Conservation (phyloP, 345 rosid genomes). For the Noccaea bulbosa region DNA sequence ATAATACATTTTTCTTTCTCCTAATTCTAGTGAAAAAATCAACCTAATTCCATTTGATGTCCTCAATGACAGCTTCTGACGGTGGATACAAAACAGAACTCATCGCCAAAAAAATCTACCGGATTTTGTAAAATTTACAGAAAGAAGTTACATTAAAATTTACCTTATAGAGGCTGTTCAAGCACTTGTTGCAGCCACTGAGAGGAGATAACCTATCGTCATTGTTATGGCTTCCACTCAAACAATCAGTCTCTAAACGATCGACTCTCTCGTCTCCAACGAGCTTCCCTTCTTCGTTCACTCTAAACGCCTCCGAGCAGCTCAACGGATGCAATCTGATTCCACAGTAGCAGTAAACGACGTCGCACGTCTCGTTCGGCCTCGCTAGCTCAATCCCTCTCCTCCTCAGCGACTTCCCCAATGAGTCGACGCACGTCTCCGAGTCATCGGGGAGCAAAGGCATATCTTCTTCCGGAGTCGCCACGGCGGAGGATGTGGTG, state of each 20-base stretch:
- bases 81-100: neutral
- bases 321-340: constrained; percentile 77
- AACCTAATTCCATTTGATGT: constrained; percentile 1
- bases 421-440: constrained; percentile 84
- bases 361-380: constrained; percentile 86
- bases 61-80: too few species aligned
- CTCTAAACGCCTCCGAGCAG: constrained; percentile 70
- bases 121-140: neutral
- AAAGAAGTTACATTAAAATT: neutral
- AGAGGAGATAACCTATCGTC: constrained; percentile 64
- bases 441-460: constrained; percentile 94
- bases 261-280: constrained; percentile 65
- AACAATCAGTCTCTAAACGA: constrained; percentile 73
- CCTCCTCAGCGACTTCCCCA: constrained; percentile 67
- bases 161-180: constrained; percentile 65
- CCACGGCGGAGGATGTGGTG: constrained; percentile 23
- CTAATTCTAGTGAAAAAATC: neutral
- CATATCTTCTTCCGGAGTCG: constrained; percentile 55
- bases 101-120: neutral
- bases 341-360: constrained; percentile 87
- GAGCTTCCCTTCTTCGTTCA: constrained; percentile 57
- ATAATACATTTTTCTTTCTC: neutral
- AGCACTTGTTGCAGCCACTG: constrained; percentile 79
- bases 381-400: constrained; percentile 63
- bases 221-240: constrained; percentile 51